Conservation (phyloP, 106 monocot species). For the Dioscorea dumetorum region DNA sequence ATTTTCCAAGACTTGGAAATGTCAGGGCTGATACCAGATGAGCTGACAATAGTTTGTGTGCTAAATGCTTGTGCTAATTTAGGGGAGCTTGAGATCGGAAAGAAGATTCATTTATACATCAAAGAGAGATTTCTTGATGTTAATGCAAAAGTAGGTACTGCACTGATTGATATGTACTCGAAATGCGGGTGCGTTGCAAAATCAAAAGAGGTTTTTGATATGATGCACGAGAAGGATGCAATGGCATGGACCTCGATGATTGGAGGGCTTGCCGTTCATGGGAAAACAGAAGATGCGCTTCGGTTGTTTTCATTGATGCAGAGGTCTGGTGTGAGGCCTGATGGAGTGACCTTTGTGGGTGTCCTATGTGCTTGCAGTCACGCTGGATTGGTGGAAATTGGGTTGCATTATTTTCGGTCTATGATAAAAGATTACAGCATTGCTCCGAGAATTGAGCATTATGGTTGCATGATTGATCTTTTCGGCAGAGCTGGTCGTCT, state of each 20-base stretch:
- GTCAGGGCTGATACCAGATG: constrained; percentile 17
- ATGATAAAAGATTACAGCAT: constrained; percentile 19
- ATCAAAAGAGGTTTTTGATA: constrained; percentile 20
- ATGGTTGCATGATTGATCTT: constrained; percentile 32
- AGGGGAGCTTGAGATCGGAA: constrained; percentile 19
- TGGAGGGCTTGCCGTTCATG: constrained; percentile 21
- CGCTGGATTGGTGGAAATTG: constrained; percentile 22
- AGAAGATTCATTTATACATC: constrained; percentile 16
- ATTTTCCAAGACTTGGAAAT: constrained; percentile 7
- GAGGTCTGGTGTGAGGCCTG: constrained; percentile 5
- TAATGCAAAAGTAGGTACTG: constrained; percentile 15
- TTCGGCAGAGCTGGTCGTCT: constrained; percentile 23
- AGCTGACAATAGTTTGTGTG: constrained; percentile 17
- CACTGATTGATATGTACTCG: constrained; percentile 29
- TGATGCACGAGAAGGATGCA: constrained; percentile 10
- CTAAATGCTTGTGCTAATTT: constrained; percentile 24
- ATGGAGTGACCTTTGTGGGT: constrained; percentile 26
- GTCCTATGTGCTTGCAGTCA: constrained; percentile 32
- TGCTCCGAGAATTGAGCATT: constrained; percentile 23
- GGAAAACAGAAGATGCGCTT: constrained; percentile 10
- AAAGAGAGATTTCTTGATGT: constrained; percentile 6
- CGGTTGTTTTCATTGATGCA: constrained; percentile 16
- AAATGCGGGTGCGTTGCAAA: constrained; percentile 29
- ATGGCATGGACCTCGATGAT: constrained; percentile 48
- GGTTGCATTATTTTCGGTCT: constrained; percentile 25